Conservation (phyloP, 768 basidiomycete genomes). For the Lyophyllum semitale region DNA sequence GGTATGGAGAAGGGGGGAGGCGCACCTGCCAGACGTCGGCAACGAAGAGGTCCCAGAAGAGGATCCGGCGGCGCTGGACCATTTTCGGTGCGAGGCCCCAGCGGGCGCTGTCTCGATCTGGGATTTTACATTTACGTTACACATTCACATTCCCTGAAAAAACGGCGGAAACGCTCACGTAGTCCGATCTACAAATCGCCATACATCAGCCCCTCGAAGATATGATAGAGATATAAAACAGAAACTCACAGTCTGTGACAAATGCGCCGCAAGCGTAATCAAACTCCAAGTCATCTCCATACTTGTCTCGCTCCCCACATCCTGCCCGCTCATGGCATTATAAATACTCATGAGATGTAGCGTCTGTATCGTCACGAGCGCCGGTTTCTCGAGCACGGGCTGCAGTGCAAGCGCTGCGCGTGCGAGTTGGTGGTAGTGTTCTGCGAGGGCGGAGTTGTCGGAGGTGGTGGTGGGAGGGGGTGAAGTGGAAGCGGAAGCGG, state of each 20-base stretch:
- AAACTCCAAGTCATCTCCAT: slow-evolving; percentile 76
- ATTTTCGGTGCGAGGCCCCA: slow-evolving; percentile 66
- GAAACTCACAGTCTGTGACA: slow-evolving; percentile 61
- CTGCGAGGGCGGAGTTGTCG: slow-evolving; percentile 40
- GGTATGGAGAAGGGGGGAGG: slow-evolving; percentile 1
- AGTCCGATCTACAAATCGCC: slow-evolving; percentile 54
- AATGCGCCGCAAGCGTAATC: slow-evolving; percentile 63
- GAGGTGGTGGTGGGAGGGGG: not conserved
- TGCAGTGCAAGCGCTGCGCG: slow-evolving; percentile 67
- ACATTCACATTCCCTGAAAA: not conserved
- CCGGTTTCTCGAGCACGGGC: slow-evolving; percentile 71
- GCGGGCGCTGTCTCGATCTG: slow-evolving; percentile 66
- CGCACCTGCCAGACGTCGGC: slow-evolving; percentile 69
- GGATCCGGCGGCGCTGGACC: slow-evolving; percentile 62
- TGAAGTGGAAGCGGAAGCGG: not conserved
- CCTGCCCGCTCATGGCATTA: slow-evolving; percentile 69
- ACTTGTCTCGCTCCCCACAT: slow-evolving; percentile 59
- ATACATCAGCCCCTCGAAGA: not conserved
- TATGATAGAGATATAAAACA: not conserved
- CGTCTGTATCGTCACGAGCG: slow-evolving; percentile 68
- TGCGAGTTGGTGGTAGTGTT: slow-evolving; percentile 68
- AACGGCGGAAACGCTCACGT: slow-evolving; percentile 44
- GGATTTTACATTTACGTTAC: no score
- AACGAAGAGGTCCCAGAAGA: slow-evolving; percentile 81
- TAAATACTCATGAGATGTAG: slow-evolving; percentile 71